Conservation (phyloP, 2,329 filamentous ascomycete species). For the Elsinoe australis region DNA sequence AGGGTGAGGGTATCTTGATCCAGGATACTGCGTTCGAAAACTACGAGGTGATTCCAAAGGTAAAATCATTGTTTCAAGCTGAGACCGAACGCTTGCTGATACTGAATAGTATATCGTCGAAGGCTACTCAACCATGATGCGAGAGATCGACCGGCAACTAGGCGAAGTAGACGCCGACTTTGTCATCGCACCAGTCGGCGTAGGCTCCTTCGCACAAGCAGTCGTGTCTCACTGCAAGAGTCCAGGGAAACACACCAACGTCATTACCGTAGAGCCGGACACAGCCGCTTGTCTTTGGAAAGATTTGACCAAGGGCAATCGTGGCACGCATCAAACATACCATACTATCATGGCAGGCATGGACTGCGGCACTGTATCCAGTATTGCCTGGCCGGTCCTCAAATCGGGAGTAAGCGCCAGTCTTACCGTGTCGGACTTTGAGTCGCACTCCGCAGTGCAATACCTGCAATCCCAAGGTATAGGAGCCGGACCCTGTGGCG, state of each 20-base stretch:
- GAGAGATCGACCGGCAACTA: slow-evolving; percentile 61
- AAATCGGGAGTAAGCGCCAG: slow-evolving; percentile 52
- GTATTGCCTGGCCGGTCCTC: slow-evolving; percentile 57
- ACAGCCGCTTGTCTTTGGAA: slow-evolving; percentile 53
- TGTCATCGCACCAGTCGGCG: slow-evolving; percentile 60
- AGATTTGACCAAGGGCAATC: slow-evolving; percentile 44
- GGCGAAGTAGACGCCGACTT: too few relatives aligned
- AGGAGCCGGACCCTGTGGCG: too few relatives aligned
- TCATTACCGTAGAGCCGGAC: slow-evolving; percentile 65
- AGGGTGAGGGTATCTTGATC: slow-evolving; percentile 47
- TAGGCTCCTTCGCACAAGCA: slow-evolving; percentile 64
- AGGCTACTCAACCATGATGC: slow-evolving; percentile 66
- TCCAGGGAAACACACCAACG: slow-evolving; percentile 22
- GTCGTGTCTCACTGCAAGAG: slow-evolving; percentile 58
- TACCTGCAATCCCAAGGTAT: too few relatives aligned
- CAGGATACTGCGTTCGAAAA: slow-evolving; percentile 62
- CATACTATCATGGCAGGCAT: slow-evolving; percentile 67
- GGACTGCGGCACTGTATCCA: slow-evolving; percentile 63
- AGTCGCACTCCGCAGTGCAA: too few relatives aligned
- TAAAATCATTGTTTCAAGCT: too few relatives aligned
- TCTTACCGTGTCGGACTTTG: slow-evolving; percentile 53
- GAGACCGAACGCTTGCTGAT: too few relatives aligned
- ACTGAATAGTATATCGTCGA: slow-evolving; percentile 76
- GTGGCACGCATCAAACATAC: slow-evolving; percentile 46
- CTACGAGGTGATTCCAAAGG: slow-evolving; percentile 57